These are phyloP conservation scores for Collybia sordida DNA, from an alignment of 768 basidiomycete species.

Conservation along the genomic window DNA sequence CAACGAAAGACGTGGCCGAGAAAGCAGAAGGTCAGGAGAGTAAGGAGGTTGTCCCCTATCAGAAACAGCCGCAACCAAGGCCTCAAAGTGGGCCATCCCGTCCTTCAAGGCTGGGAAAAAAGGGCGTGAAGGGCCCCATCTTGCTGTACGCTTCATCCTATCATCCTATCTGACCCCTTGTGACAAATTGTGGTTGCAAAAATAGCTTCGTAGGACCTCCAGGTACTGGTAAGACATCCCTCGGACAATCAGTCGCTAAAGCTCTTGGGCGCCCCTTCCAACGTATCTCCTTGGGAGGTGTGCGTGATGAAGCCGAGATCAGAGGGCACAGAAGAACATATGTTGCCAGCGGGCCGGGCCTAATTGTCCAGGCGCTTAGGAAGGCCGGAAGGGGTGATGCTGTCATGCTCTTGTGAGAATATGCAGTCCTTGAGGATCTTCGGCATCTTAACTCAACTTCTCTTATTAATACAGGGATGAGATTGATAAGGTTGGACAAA, in stretches of 20 bases:
- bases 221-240: constrained; percentile 88
- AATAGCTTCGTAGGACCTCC: constrained; percentile 85
- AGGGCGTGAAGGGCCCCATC: constrained; percentile 68
- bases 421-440: constrained; percentile 17
- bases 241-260: constrained; percentile 86
- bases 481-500: constrained; percentile 87
- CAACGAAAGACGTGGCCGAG: constrained; percentile 9
- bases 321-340: constrained; percentile 71
- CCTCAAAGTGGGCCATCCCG: constrained; percentile 10
- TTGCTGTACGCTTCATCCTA: constrained; percentile 45
- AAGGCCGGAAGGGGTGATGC: constrained; percentile 81
- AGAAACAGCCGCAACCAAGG: constrained; percentile 13
- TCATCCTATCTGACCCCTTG: not conserved
- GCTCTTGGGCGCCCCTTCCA: constrained; percentile 86
- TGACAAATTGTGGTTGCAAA: constrained; percentile 11
- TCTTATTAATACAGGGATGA: constrained; percentile 59
- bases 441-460: constrained; percentile 1
- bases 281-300: constrained; percentile 88
- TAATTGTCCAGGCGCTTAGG: constrained; percentile 83
- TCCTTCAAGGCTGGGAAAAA: constrained; percentile 26
- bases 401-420: constrained; percentile 65
- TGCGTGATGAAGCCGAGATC: constrained; percentile 84
- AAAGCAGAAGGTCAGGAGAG: constrained; percentile 13
- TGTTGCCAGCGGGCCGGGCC: constrained; percentile 83
- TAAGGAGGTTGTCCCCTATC: constrained; percentile 29